These are phyloP conservation scores for Trametes meyenii DNA, from an alignment of 768 basidiomycete genomes.

Conservation along the genomic window DNA sequence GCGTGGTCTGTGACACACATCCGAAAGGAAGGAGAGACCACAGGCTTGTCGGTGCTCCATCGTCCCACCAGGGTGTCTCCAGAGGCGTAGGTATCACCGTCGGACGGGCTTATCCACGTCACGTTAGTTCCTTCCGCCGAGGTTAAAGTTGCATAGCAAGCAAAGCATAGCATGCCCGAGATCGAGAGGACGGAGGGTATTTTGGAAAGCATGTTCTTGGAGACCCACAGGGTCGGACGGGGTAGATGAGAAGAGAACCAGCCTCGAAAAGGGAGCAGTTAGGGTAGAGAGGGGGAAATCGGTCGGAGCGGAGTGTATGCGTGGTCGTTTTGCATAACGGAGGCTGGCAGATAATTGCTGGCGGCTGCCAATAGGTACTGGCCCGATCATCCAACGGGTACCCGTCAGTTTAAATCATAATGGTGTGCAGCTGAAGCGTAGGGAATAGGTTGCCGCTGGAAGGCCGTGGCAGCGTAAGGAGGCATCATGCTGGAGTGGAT, in stretches of 20 bases:
- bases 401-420: too few relatives aligned
- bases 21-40: constrained; percentile 39
- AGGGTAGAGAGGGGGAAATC: not conserved
- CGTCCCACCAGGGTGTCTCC: constrained; percentile 37
- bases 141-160: constrained; percentile 1
- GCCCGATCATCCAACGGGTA: too few relatives aligned
- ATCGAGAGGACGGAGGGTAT: constrained; percentile 10
- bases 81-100: constrained; percentile 31
- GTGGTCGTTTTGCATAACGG: not conserved
- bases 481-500: constrained; percentile 54
- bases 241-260: constrained; percentile 4
- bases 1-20: constrained; percentile 31
- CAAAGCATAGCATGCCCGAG: constrained; percentile 1
- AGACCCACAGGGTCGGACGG: not conserved
- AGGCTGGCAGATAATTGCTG: not conserved
- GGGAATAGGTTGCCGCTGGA: too few relatives aligned
- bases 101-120: constrained; percentile 34
- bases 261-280: not conserved
- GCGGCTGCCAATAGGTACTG: not conserved
- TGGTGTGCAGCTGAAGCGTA: too few relatives aligned
- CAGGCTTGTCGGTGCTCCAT: constrained; percentile 32
- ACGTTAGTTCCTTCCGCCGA: constrained; percentile 22
- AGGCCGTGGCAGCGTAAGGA: not conserved
- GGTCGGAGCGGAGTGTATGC: not conserved
- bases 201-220: not conserved